Base-by-base conservation (phyloP, 495 filamentous ascomycete species). In the Aspergillus sparsus region DNA sequence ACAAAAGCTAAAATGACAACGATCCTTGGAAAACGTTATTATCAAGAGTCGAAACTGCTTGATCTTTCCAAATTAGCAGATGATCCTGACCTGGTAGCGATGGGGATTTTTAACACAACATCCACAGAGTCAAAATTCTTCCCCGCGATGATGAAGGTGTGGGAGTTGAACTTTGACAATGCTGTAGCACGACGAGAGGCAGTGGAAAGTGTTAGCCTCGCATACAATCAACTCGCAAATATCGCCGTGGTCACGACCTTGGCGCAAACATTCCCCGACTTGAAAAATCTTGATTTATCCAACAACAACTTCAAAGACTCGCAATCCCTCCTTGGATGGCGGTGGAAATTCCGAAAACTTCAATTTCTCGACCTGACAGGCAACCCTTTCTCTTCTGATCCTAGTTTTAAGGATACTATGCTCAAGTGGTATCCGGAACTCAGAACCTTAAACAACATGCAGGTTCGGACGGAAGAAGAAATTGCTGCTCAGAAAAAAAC, bases 91-190 rank as follows among this genome's bases (percentile, higher is more conserved):
- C 78, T 97, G 3, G 70, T 79, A 36, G 76, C 82, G 21, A 86
- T 90, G 77, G 90, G 91, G 21, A 85, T 92, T 37, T 96, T 97
- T 74, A 80, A 84, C 58, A 81, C 77, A 47, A 81, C 78, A 32
- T 83, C 85, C 2, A 87, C 84, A n/a, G 85, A 88, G 32, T 85
- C 87, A 49, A 98, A 97, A 68, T 87, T 97, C 59, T 97, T 97
- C 74, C 89, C 89, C 39, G 93, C 88, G 3, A 77, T 97, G 34
- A 92, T 97, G 87, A 85, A 84, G 56, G 81, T 96, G 36, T 89
- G 87, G 69, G 87, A 90, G 35, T 74, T 82, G 64, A 78, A 85
- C 32, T 94, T 94, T 75, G 82, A 82, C 60, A 85, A 74, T 32
- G 51, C 81, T 5, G 74, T 87, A 15, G 80, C 85, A 34, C 90